phyloP scores from a whole-genome alignment of 2,329 filamentous ascomycete species.

The Canariomyces notabilis region DNA sequence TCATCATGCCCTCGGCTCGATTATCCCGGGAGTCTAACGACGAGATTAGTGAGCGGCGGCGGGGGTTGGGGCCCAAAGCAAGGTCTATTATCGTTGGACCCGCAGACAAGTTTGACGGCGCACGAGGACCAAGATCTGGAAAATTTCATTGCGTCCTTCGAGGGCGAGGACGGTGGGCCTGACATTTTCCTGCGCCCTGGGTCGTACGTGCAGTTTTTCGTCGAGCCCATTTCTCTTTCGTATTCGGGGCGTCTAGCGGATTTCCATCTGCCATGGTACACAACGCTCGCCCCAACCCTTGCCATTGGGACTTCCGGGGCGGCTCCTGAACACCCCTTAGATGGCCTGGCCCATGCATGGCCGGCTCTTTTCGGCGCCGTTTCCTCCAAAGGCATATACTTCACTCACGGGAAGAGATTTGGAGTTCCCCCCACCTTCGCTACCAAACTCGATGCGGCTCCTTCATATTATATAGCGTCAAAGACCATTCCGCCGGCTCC shows the following conservation, averaged over 20 bases:
- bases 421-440: slow-evolving; percentile 4
- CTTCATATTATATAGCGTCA: slow-evolving; percentile 30
- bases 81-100: slow-evolving; percentile 73
- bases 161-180: slow-evolving; percentile 32
- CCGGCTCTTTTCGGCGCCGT: slow-evolving; percentile 54
- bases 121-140: slow-evolving; percentile 48
- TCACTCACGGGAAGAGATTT: slow-evolving; percentile 21
- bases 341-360: not conserved
- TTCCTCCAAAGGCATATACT: slow-evolving; percentile 55
- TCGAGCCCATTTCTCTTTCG: slow-evolving; percentile 25
- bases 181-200: slow-evolving; percentile 57
- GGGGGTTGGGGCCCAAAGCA: slow-evolving; percentile 81
- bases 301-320: slow-evolving; percentile 8
- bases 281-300: not conserved
- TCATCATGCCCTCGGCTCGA: not conserved
- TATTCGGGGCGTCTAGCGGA: not conserved
- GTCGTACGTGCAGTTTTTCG: slow-evolving; percentile 63
- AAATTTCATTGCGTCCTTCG: slow-evolving; percentile 48
- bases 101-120: slow-evolving; percentile 51
- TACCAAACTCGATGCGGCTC: slow-evolving; percentile 47
- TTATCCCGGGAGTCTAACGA: not conserved
- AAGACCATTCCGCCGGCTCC: not conserved
- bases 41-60: slow-evolving; percentile 64
- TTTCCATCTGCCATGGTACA: not conserved
- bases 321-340: not conserved